A percentile compares a stretch with the other conserved stretches of the same genome.
These are phyloP conservation scores for Wickerhamiella dianesei DNA, from an alignment of 805 yeast species.

Conservation along the genomic window DNA sequence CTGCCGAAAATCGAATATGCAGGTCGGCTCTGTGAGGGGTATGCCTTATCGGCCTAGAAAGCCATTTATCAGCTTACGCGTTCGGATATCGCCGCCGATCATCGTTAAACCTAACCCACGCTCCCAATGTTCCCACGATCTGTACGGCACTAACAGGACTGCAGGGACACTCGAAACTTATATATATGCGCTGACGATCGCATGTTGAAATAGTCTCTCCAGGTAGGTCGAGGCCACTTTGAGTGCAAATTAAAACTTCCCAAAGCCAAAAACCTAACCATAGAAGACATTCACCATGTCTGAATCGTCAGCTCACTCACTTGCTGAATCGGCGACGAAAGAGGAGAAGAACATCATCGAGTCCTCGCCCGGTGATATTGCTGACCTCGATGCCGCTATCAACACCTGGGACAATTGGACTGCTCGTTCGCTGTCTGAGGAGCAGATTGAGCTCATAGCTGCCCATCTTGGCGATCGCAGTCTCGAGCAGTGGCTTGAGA, in stretches of 20 bases:
- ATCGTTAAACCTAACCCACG: neutral
- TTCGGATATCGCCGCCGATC: neutral
- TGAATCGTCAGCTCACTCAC: neutral
- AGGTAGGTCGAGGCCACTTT: too few relatives aligned
- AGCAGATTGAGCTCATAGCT: constrained; percentile 10
- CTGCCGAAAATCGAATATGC: too few relatives aligned
- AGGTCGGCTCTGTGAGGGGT: too few relatives aligned
- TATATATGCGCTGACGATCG: too few relatives aligned
- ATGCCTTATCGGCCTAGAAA: neutral
- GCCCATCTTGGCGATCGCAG: constrained; percentile 19
- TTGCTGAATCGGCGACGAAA: neutral
- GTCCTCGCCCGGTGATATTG: neutral
- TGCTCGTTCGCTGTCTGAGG: constrained; percentile 2
- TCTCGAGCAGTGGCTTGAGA: constrained; percentile 29
- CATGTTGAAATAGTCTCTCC: too few relatives aligned
- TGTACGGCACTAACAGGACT: too few relatives aligned
- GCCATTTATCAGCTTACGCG: neutral
- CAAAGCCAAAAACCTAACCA: too few relatives aligned
- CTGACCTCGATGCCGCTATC: neutral
- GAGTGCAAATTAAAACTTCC: too few relatives aligned
- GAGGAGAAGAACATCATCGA: neutral
- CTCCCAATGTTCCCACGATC: too few relatives aligned
- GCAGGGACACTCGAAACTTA: too few relatives aligned
- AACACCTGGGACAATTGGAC: neutral
- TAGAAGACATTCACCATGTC: too few relatives aligned